phyloP scores from a whole-genome alignment of 2,329 filamentous ascomycete genomes.

The Fusarium goolgardi region DNA sequence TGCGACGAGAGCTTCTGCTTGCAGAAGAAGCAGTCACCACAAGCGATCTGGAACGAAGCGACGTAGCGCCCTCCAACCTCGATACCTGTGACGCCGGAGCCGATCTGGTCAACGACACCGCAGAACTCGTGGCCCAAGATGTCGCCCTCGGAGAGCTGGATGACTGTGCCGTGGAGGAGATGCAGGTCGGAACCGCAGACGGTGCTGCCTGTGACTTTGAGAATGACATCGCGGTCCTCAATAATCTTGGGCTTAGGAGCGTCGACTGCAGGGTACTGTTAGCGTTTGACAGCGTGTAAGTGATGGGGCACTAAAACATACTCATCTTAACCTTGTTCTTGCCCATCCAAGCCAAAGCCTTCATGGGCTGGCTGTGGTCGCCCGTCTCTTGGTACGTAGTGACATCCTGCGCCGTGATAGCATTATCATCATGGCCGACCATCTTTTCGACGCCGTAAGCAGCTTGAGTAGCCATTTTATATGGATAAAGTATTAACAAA shows the following conservation, averaged over 20 bases:
- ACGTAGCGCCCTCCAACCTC: slow-evolving; percentile 77
- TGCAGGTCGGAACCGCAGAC: slow-evolving; percentile 71
- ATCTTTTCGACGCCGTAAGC: slow-evolving; percentile 74
- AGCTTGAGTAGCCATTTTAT: slow-evolving; percentile 63
- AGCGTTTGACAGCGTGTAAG: not conserved
- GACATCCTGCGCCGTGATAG: slow-evolving; percentile 75
- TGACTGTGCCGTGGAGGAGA: slow-evolving; percentile 65
- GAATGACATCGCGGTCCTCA: slow-evolving; percentile 80
- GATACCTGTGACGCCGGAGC: slow-evolving; percentile 64
- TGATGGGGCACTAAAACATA: slow-evolving; percentile 45
- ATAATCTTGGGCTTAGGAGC: slow-evolving; percentile 77
- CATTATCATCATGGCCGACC: slow-evolving; percentile 74
- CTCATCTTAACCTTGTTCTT: slow-evolving; percentile 81
- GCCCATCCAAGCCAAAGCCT: slow-evolving; percentile 83
- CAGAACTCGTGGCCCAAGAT: slow-evolving; percentile 75
- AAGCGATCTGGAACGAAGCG: slow-evolving; percentile 87
- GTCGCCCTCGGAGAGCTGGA: slow-evolving; percentile 72
- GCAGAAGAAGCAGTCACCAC: slow-evolving; percentile 79
- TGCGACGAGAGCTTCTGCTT: slow-evolving; percentile 81
- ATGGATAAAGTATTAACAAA: not conserved
- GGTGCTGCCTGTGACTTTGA: slow-evolving; percentile 77
- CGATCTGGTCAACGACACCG: slow-evolving; percentile 66
- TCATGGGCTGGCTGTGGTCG: slow-evolving; percentile 73
- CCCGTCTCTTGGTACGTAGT: slow-evolving; percentile 64
- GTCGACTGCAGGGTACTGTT: slow-evolving; percentile 59